Evolutionary conservation across 2,329 filamentous ascomycete species (phyloP), one percentile per base, ranked within the genome.

Genomic region (Aspergillus proliferans): DNA sequence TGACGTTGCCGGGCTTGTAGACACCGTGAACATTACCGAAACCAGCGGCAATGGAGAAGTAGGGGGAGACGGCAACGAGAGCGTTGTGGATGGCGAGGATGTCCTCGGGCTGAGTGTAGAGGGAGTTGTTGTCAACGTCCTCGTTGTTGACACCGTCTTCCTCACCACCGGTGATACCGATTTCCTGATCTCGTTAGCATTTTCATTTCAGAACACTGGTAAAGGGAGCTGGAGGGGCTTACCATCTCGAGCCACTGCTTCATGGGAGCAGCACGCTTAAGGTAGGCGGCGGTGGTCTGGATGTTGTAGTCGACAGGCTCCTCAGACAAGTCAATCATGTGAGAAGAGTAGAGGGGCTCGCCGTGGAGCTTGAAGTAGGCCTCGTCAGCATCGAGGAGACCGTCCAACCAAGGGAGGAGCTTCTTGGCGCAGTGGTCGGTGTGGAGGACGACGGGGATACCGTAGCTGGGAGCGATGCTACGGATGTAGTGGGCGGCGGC

Each of bases 241-340:
- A 89, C 87, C 92, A 97, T 98, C 83, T 98, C 93, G 61, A 98
- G 84, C 89, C 89, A 97, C 76, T 96, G 90, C 82, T 94, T 95
- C 88, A 96, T 89, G 63, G 91, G 90, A 45, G 90, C 89, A 69
- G 87, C 88, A 62, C 92, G 87, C 84, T 95, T 86, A 57, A 97
- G 83, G 81, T 98, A 96, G 72, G 85, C 83, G 69, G 87, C 88
- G 53, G 92, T 97, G 69, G 88, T 96, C 69, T 86, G 71, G 66
- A 98, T 86, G 83, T 98, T 97, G 76, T 81, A 89, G 53, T 93
- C 82, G 58, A 95, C 87, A 38, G 82, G 69, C 80, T 97, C 92
- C 79, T 96, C 93, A 22, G 87, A 93, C 64, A 96, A 77, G 75
- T 98, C 93, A 68, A 97, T 95, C 93, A 98, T 98, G 85, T 98